phyloP scores from a whole-genome alignment of 2,329 filamentous ascomycete genomes.

The Aspergillus quadrilineatus region DNA sequence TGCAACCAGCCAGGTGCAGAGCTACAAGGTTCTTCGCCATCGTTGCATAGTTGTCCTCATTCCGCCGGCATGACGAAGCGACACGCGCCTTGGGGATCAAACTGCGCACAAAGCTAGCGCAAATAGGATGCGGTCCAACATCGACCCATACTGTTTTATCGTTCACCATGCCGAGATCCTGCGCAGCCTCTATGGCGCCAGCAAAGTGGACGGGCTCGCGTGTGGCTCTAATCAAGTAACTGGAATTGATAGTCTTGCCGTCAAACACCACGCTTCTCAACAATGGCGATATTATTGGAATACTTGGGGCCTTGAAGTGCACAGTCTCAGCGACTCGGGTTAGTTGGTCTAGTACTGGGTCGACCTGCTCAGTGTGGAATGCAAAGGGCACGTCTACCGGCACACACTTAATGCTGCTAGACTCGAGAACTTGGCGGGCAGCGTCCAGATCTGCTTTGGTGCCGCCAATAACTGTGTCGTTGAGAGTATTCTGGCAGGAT shows the following conservation, averaged over 20 bases:
- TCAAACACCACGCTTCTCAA: slow-evolving; percentile 58
- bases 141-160: slow-evolving; percentile 71
- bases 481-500: slow-evolving; percentile 74
- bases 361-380: slow-evolving; percentile 35
- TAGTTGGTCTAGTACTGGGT: slow-evolving; percentile 18
- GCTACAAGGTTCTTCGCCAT: slow-evolving; percentile 58
- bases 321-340: slow-evolving; percentile 1
- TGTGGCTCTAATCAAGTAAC: slow-evolving; percentile 65
- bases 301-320: slow-evolving; percentile 9
- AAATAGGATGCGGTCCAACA: slow-evolving; percentile 72
- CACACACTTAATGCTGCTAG: slow-evolving; percentile 59
- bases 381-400: slow-evolving; percentile 65
- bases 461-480: slow-evolving; percentile 69
- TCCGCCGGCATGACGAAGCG: slow-evolving; percentile 62
- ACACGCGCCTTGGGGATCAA: slow-evolving; percentile 57
- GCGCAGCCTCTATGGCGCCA: slow-evolving; percentile 61
- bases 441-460: slow-evolving; percentile 60
- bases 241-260: slow-evolving; percentile 56
- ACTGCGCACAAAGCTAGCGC: slow-evolving; percentile 66
- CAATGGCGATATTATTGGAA: slow-evolving; percentile 68
- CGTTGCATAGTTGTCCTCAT: slow-evolving; percentile 65
- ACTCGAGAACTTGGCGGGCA: slow-evolving; percentile 51
- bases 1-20: slow-evolving; percentile 62
- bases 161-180: slow-evolving; percentile 50
- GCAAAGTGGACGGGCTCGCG: slow-evolving; percentile 70